These are phyloP conservation scores for Spathaspora passalidarum DNA, from an alignment of 805 yeast species.

Conservation along the genomic window DNA sequence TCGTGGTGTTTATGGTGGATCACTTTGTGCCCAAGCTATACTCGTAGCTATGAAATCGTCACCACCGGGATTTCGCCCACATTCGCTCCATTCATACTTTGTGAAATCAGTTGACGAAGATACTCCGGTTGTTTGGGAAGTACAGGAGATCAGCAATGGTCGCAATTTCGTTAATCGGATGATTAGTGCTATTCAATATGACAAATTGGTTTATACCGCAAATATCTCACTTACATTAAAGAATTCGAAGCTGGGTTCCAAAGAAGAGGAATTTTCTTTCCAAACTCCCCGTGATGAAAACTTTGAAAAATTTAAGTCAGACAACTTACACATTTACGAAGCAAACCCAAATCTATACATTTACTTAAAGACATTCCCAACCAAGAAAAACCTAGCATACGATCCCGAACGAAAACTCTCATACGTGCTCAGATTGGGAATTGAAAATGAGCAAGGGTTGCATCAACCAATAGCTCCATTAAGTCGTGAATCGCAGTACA, in stretches of 20 bases:
- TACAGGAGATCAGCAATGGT: slow-evolving; percentile 32
- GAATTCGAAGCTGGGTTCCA: slow-evolving; percentile 21
- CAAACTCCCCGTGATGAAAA: slow-evolving; percentile 29
- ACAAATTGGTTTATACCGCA: slow-evolving; percentile 21
- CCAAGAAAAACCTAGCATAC: slow-evolving; percentile 12
- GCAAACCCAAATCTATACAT: slow-evolving; percentile 7
- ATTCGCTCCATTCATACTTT: slow-evolving; percentile 33
- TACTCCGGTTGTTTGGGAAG: slow-evolving; percentile 25
- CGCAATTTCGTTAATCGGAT: slow-evolving; percentile 32
- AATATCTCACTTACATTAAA: slow-evolving; percentile 31
- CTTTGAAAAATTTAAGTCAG: slow-evolving; percentile 19
- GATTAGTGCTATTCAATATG: slow-evolving; percentile 26
- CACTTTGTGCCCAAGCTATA: slow-evolving; percentile 37
- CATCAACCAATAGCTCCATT: slow-evolving; percentile 11
- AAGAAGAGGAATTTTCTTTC: slow-evolving; percentile 25
- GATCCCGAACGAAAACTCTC: slow-evolving; percentile 22
- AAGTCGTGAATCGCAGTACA: slow-evolving; percentile 35
- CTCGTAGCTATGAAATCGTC: slow-evolving; percentile 35
- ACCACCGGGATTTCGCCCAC: slow-evolving; percentile 29
- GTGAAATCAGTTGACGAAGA: slow-evolving; percentile 19
- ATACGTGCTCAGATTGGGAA: slow-evolving; percentile 24
- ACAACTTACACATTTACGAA: slow-evolving; percentile 9
- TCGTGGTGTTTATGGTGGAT: slow-evolving; percentile 42
- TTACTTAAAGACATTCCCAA: slow-evolving; percentile 15
- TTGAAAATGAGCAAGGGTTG: slow-evolving; percentile 11